Evolutionary conservation across 2,329 filamentous ascomycete species (phyloP), one percentile per base, ranked within the genome.

Genomic region (Seiridium cupressi): DNA sequence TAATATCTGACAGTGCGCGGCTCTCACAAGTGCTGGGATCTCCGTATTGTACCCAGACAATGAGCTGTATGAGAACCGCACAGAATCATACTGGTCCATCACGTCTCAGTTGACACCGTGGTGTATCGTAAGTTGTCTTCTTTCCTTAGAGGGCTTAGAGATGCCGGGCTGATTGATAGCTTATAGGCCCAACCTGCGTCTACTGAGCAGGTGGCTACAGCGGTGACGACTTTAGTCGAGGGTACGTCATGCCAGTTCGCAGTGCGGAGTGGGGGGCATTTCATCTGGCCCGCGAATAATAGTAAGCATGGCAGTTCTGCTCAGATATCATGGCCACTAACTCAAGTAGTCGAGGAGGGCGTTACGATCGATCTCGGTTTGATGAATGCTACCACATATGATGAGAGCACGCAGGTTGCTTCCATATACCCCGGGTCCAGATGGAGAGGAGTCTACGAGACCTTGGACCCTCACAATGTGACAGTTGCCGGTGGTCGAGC

Each of bases 351-450:
- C 36, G 49, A 61, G 32, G 57, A 60, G 5, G 62, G 62, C 40
- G 59, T 64, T 9, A 64, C 62, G 7, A 51, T 64, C 11, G 62
- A 64, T 44, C 48, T 64, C 32, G 62, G 62, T 44, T 42, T 76
- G 10, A 74, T 66, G 58, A 62, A 74, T 40, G 53, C 65, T 26
- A 64, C 76, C 1, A 62, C 61, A 0, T 62, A 74, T 31, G 64
- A 68, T 10, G 57, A 65, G 0, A 68, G 70, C 18, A 68, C 67
- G 5, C 63, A 65, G 1, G 65, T 68, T 3, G 74, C 70, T 11
- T 64, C 61, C 11, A 64, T 79, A n/a, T 74, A 73, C 3, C 61
- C 69, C 26, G 69, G 66, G 1, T 62, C 63, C n/a, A 60, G 55
- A 40, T 71, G 69, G 69, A 42, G 58, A 1, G 58, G 64, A 1